phyloP scores from a whole-genome alignment of 768 basidiomycete species.

The Dentipellis fragilis region DNA sequence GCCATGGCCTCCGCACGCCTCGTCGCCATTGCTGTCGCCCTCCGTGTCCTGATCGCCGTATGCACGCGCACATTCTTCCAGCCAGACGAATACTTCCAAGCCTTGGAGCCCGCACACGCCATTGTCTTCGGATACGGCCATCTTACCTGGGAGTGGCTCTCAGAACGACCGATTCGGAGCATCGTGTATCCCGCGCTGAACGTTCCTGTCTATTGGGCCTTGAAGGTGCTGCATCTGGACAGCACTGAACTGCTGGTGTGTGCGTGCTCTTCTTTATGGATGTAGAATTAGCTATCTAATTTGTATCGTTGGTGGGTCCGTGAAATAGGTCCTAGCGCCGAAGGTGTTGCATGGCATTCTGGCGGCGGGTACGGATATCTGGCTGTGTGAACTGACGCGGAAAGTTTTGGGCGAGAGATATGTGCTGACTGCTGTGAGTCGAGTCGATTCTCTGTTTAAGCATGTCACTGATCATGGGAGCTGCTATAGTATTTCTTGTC shows the following conservation, averaged over 20 bases:
- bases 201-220: slow-evolving; percentile 62
- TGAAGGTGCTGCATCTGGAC: slow-evolving; percentile 51
- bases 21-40: slow-evolving; percentile 27
- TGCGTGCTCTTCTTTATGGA: slow-evolving; percentile 11
- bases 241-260: slow-evolving; percentile 53
- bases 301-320: not conserved
- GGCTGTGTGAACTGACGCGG: slow-evolving; percentile 51
- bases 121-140: slow-evolving; percentile 87
- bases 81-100: slow-evolving; percentile 95
- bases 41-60: slow-evolving; percentile 56
- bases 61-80: slow-evolving; percentile 83
- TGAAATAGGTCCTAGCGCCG: slow-evolving; percentile 59
- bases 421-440: slow-evolving; percentile 52
- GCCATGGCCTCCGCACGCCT: not conserved
- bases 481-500: slow-evolving; percentile 61
- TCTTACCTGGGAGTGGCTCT: slow-evolving; percentile 94
- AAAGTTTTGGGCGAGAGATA: slow-evolving; percentile 48
- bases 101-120: slow-evolving; percentile 85
- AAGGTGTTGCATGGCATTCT: slow-evolving; percentile 65
- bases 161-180: slow-evolving; percentile 61
- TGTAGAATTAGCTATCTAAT: not conserved
- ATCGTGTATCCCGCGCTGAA: slow-evolving; percentile 78
- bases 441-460: not conserved
- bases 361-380: slow-evolving; percentile 76
- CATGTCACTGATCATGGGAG: not conserved